phyloP scores from a whole-genome alignment of 2,329 filamentous ascomycete genomes.

The Trichophyton verrucosum region DNA sequence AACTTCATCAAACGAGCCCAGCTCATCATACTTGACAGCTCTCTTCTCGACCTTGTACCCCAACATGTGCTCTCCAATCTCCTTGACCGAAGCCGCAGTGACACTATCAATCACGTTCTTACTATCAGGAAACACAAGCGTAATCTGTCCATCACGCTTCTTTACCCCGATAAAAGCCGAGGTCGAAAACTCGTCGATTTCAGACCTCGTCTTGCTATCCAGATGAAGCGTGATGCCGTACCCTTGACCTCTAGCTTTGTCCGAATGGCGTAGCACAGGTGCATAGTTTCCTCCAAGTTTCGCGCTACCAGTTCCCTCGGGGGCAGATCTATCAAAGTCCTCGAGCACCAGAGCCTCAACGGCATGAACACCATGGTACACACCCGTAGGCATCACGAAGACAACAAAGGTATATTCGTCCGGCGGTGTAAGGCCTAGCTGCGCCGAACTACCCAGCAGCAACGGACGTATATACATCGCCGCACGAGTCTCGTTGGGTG shows the following conservation, averaged over 20 bases:
- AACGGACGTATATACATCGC: constrained; percentile 88
- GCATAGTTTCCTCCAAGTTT: constrained; percentile 96
- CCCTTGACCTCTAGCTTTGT: constrained; percentile 63
- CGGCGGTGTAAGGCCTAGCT: constrained; percentile 73
- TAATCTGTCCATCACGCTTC: constrained; percentile 44
- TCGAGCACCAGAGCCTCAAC: constrained; percentile 83
- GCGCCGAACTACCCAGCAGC: constrained; percentile 74
- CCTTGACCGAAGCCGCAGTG: constrained; percentile 64
- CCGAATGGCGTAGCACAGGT: constrained; percentile 77
- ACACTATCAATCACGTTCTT: constrained; percentile 79
- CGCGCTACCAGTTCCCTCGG: constrained; percentile 77
- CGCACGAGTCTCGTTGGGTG: constrained; percentile 75
- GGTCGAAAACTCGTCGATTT: constrained; percentile 93
- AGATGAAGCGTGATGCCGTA: constrained; percentile 92
- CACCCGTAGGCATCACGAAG: constrained; percentile 80
- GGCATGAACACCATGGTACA: constrained; percentile 82
- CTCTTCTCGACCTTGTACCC: constrained; percentile 77
- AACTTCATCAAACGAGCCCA: constrained; percentile 58
- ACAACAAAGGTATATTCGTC: constrained; percentile 89
- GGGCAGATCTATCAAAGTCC: constrained; percentile 87
- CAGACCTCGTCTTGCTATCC: constrained; percentile 69
- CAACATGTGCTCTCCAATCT: constrained; percentile 57
- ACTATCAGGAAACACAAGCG: constrained; percentile 76
- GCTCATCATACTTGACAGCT: constrained; percentile 48
- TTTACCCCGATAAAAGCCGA: constrained; percentile 79